A percentile compares a stretch with the other conserved stretches of the same genome.
phyloP scores from a whole-genome alignment of 176 grass and related monocot species.

The Dactylis glomerata region DNA sequence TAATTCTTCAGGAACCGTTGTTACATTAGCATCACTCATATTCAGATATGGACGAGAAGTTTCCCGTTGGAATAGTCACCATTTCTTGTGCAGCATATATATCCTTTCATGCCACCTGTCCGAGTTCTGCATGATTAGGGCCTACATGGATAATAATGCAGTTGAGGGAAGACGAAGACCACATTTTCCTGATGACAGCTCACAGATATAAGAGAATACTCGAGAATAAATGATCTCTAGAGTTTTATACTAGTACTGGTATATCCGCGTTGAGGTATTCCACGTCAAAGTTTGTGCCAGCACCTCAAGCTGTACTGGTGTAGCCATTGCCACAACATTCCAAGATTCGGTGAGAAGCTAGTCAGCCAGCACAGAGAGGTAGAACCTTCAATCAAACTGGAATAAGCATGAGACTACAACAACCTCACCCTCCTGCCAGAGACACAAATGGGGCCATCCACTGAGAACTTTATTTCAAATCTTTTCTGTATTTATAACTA shows the following conservation, averaged over 20 bases:
- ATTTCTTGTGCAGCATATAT: not conserved
- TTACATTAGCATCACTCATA: not conserved
- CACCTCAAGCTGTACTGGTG: not conserved
- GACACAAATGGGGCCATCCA: conserved; percentile 29
- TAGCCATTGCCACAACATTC: not conserved
- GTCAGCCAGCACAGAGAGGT: not conserved
- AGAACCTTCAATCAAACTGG: conserved; percentile 6
- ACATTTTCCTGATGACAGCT: not conserved
- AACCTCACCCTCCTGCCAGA: conserved; percentile 5
- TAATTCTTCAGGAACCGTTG: not conserved
- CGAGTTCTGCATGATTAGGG: not conserved
- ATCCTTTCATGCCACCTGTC: not conserved
- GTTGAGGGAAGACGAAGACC: not conserved
- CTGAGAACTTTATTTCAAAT: conserved; percentile 13
- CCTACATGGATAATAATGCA: not conserved
- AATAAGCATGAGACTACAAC: not conserved
- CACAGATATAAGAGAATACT: not conserved
- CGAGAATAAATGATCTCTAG: not conserved
- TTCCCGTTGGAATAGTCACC: not conserved
- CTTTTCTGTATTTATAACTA: not conserved
- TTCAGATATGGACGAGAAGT: not conserved
- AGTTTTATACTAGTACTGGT: not conserved
- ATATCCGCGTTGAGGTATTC: not conserved
- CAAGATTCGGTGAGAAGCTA: conserved; percentile 2
- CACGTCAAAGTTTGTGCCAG: not conserved